Conservation (phyloP, 169 alveolate species). For the Plasmodium relictum region DNA sequence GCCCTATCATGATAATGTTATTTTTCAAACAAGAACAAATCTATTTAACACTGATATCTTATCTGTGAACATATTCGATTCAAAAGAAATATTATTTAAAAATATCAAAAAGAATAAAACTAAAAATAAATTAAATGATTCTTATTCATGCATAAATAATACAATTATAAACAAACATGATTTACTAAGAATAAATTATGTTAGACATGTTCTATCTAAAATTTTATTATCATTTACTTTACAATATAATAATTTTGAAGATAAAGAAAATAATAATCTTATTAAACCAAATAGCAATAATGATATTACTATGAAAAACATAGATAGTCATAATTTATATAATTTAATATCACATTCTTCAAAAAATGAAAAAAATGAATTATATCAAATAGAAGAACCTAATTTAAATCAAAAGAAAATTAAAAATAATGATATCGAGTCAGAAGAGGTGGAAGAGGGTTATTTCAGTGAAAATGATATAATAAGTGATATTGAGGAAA, state of each 20-base stretch:
- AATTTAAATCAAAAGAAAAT: not conserved
- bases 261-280: not conserved
- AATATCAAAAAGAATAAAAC: slow-evolving; percentile 3
- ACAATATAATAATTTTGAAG: slow-evolving; percentile 25
- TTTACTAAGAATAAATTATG: slow-evolving; percentile 26
- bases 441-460: not conserved
- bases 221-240: slow-evolving; percentile 8
- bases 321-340: not conserved
- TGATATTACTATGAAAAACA: not conserved
- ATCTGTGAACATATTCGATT: slow-evolving; percentile 46
- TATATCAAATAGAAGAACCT: not conserved
- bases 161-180: slow-evolving; percentile 22
- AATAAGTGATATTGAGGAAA: slow-evolving; percentile 49
- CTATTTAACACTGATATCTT: slow-evolving; percentile 12
- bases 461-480: slow-evolving; percentile 46
- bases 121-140: slow-evolving; percentile 5
- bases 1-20: slow-evolving; percentile 54
- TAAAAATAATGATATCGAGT: not conserved
- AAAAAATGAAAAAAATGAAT: not conserved
- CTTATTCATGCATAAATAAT: not conserved
- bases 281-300: no score
- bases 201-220: slow-evolving; percentile 10
- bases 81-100: slow-evolving; percentile 31
- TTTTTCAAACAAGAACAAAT: slow-evolving; percentile 39
- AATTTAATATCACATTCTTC: not conserved